Percentiles rank a stretch among this genome's conserved stretches.
These are phyloP conservation scores for Neofusicoccum kwambonambiense DNA, from an alignment of 2,329 filamentous ascomycete species.

Conservation along the genomic window DNA sequence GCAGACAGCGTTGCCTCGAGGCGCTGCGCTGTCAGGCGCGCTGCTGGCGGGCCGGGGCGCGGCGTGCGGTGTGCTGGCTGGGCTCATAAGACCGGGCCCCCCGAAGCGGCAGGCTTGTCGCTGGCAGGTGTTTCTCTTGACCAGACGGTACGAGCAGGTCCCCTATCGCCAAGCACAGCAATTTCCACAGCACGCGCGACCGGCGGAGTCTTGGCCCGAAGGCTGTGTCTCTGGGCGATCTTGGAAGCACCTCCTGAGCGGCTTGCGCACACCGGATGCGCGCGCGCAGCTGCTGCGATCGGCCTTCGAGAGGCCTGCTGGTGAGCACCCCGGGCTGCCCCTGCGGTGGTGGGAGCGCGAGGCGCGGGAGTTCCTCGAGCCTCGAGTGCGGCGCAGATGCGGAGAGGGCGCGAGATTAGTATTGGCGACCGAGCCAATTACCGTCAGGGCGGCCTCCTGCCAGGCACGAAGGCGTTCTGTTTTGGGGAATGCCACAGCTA, in stretches of 20 bases:
- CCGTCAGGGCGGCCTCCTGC: constrained; percentile 9
- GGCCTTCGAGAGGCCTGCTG: neutral
- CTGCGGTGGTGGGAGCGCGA: neutral
- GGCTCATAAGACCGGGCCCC: constrained; percentile 1
- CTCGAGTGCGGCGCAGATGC: neutral
- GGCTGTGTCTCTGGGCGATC: constrained; percentile 1
- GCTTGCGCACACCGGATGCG: neutral
- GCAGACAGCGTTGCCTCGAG: neutral
- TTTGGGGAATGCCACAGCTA: constrained; percentile 18
- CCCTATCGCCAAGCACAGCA: constrained; percentile 13
- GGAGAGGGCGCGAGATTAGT: constrained; percentile 11
- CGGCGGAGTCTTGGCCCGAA: constrained; percentile 8
- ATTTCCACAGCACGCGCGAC: constrained; percentile 9
- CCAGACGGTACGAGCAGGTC: neutral
- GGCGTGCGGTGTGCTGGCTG: neutral
- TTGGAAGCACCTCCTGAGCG: constrained; percentile 3
- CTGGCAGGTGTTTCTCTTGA: neutral
- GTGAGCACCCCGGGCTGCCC: neutral
- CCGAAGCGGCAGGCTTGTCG: neutral
- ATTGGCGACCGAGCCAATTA: constrained; percentile 15
- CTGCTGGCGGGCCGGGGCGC: neutral
- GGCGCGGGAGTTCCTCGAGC: neutral
- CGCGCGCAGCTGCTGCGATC: neutral
- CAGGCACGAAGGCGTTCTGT: constrained; percentile 16
- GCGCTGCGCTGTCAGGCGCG: neutral